Percentiles rank a stretch among this genome's conserved stretches.
These are phyloP conservation scores for Colletotrichum falcatum DNA, from an alignment of 2,329 filamentous ascomycete genomes.

Conservation along the genomic window DNA sequence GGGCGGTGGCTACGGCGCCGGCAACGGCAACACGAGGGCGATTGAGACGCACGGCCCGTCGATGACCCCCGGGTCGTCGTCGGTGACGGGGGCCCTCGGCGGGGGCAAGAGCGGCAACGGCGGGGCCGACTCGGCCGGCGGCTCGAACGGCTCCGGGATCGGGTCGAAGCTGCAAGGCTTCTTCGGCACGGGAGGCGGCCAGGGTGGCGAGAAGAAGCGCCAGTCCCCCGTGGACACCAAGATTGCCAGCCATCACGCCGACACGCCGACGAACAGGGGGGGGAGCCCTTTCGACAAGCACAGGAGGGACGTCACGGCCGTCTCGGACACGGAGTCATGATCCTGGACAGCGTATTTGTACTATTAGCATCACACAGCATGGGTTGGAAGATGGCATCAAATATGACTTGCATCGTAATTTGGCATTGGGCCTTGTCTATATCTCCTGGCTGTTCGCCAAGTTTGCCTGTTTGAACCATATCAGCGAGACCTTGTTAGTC, in stretches of 20 bases:
- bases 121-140: neutral
- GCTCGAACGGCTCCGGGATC: conserved; percentile 2
- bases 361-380: neutral
- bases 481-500: conserved; percentile 62
- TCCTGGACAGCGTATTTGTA: rapidly evolving
- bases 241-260: conserved; percentile 32
- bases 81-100: conserved; percentile 12
- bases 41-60: conserved; percentile 44
- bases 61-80: conserved; percentile 1
- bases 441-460: too few species aligned
- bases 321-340: conserved; percentile 19
- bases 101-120: conserved; percentile 12
- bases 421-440: neutral
- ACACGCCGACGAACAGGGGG: conserved; percentile 39
- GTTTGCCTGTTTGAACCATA: too few species aligned
- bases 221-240: conserved; percentile 34
- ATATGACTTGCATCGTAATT: neutral
- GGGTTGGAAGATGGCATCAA: neutral
- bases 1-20: conserved; percentile 49
- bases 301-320: conserved; percentile 33
- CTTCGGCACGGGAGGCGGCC: conserved; percentile 45
- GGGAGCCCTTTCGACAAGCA: conserved; percentile 40
- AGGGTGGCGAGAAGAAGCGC: conserved; percentile 31
- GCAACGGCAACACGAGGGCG: conserved; percentile 46
- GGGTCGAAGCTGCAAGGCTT: conserved; percentile 41